Base-by-base conservation (phyloP, 257 asterid species). In the Jacaranda copaia region DNA sequence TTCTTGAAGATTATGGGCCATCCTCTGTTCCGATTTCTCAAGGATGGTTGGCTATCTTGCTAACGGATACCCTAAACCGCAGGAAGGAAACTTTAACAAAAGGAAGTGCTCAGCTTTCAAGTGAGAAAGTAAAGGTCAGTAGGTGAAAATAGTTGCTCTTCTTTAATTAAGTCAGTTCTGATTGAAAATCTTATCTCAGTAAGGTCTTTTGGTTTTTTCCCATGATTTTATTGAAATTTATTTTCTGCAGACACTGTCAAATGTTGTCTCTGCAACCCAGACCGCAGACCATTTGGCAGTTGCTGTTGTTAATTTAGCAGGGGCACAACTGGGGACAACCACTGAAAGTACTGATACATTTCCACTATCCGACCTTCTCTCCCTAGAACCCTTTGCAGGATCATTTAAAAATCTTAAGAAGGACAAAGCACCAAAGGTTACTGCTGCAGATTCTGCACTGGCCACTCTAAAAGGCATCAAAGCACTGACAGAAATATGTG, bases 1-100 rank as follows among this genome's bases (percentile, higher is more conserved):
- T 96, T 84, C 97, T 96, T 80, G 97, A 96, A 83, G 99, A 93
- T 84, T 96, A 90, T 82, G 99, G 99, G 70, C 98, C 98, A 70
- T 93, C 97, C 42, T 86, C 97, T 46, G 51, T 96, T 60, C 92
- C 96, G 35, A 93, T 93, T 75, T 93, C 99, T 84, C 99, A 96
- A 85, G 99, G 94, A 83, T 96, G 99, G 99, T 84, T 96, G 81
- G 88, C 95, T 76, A 70, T 96, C 72, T 83, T 93, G 83, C 84
- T 96, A 53, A 83, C 87, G 16, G 96, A 96, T 80, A 75, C 89
- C 78, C 86, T 96, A 70, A 88, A 79, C 82, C 83, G 82, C 86
- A 90, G 85, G 85, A 96, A 91, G 78, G 82, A 81, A 49, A 74
- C 86, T 56, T 84, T 89, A 81, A 36, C 80, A 53, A 87, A 88